Percentiles rank a stretch among this genome's conserved stretches.
Conservation (phyloP, 306 rosid species). For the Carpinus viminea region DNA sequence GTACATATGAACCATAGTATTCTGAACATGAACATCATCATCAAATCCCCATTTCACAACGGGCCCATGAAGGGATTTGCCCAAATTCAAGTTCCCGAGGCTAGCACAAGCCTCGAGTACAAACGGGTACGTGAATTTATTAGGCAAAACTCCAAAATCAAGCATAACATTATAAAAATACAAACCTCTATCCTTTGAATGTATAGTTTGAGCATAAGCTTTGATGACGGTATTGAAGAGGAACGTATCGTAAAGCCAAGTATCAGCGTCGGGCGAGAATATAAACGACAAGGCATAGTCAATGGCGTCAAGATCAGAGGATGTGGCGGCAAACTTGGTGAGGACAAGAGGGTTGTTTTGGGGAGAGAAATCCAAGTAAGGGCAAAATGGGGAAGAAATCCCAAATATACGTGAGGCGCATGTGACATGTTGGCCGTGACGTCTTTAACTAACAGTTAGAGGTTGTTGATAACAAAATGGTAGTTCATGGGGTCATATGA, state of each 20-base stretch:
- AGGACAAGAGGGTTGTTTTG: conserved; percentile 69
- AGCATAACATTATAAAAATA: conserved; percentile 49
- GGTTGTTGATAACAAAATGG: no score
- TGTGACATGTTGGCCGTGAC: no score
- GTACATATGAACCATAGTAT: conserved; percentile 89
- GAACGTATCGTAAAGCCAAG: conserved; percentile 55
- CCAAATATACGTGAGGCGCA: no score
- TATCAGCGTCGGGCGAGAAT: conserved; percentile 48
- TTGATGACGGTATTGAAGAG: conserved; percentile 73
- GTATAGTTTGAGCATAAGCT: conserved; percentile 64
- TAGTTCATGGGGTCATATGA: no score
- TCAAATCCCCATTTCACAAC: conserved; percentile 69
- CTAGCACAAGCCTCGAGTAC: conserved; percentile 88
- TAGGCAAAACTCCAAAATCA: conserved; percentile 54
- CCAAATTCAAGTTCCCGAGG: conserved; percentile 48
- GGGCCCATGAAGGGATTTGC: conserved; percentile 61
- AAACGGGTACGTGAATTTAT: conserved; percentile 87
- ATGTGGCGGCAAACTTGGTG: conserved; percentile 75
- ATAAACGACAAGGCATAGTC: conserved; percentile 62
- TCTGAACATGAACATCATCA: conserved; percentile 64
- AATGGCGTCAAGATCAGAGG: conserved; percentile 50
- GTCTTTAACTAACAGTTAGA: no score
- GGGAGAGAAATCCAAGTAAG: no score
- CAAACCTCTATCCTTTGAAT: conserved; percentile 45
- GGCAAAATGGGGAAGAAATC: no score